phyloP scores from a whole-genome alignment of 2,329 filamentous ascomycete genomes.

The Neofusicoccum kwambonambiense region DNA sequence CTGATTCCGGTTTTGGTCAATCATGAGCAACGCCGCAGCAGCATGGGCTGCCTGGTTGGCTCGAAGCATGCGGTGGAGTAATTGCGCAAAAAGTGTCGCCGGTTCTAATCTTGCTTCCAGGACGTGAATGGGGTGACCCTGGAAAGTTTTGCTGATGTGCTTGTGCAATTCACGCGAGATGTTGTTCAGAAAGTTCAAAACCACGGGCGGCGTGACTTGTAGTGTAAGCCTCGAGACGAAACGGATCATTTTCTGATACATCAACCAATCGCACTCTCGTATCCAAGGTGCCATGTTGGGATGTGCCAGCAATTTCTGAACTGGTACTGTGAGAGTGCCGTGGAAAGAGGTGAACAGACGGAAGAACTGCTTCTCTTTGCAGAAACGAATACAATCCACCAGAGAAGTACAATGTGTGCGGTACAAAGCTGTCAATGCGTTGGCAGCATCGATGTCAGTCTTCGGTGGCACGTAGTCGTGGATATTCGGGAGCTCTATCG shows the following conservation, averaged over 20 bases:
- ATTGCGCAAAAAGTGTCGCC: slow-evolving; percentile 80
- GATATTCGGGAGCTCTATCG: slow-evolving; percentile 81
- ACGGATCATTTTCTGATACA: slow-evolving; percentile 96
- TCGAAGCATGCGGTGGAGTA: slow-evolving; percentile 81
- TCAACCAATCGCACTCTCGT: slow-evolving; percentile 88
- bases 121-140: slow-evolving; percentile 80
- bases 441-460: slow-evolving; percentile 83
- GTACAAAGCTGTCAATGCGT: slow-evolving; percentile 83
- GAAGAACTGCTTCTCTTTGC: slow-evolving; percentile 95
- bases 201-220: slow-evolving; percentile 84
- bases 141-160: slow-evolving; percentile 77
- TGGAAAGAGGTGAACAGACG: slow-evolving; percentile 93
- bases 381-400: slow-evolving; percentile 92
- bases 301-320: slow-evolving; percentile 86
- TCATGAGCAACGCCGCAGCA: slow-evolving; percentile 86
- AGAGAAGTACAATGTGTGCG: slow-evolving; percentile 93
- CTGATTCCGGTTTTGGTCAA: slow-evolving; percentile 83
- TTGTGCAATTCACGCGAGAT: slow-evolving; percentile 78
- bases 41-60: slow-evolving; percentile 94
- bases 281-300: slow-evolving; percentile 86
- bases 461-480: slow-evolving; percentile 74
- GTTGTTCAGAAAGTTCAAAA: slow-evolving; percentile 81
- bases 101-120: slow-evolving; percentile 83
- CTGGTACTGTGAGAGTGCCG: slow-evolving; percentile 92
- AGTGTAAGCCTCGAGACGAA: slow-evolving; percentile 86